Base-by-base conservation (phyloP, 257 asterid genomes). In the Solanum phureja region DNA sequence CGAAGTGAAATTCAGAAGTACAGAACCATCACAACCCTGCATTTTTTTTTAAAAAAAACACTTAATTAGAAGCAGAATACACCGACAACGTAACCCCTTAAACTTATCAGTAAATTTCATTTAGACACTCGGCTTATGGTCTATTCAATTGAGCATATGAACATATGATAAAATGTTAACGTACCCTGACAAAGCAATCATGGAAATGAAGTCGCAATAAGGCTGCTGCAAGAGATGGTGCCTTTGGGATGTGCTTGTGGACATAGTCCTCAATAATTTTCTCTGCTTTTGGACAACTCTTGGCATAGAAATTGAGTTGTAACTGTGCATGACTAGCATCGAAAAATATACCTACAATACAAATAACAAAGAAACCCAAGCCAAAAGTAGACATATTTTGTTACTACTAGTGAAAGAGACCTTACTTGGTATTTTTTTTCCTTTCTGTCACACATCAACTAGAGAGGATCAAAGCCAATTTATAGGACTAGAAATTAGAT, bases 161-260 rank as follows among this genome's bases (percentile, higher is more conserved):
- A 33, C 27, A 72, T 34, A 18, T 16, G 2, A 72, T 34, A 72
- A 72, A 72, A 10, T 19, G 21, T 37, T 23, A 75, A 68, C 10
- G 11, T 87, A 89, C 92, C 44, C 71, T 87, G 4, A 91, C 91
- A 38, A 90, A 91, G 31, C 92, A 91, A 52, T 91, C 92, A 27
- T 91, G 91, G 52, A 91, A 91, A 12, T 91, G 91, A 81, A 91
- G 31, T 11, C 90, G 87, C 10, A 91, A 85, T 23, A 91, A 69
- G 56, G 92, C 90, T 42, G 92, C 86, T 38, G 90, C 72, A 7
- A 91, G 87, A 23, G 88, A 87, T 12, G 87, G 91, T 2, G 88
- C 88, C 5, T 46, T 87, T 1, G 18, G 9, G 31, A 89, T 85
- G 34, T 37, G 69, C 34, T 38, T 16, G 5, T 14, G 18, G 18